Percentiles rank a stretch among this genome's conserved stretches.
These are phyloP conservation scores for Anthoceros angustus DNA, from an alignment of 225 moss, liverwort and hornwort genomes.

Conservation along the genomic window DNA sequence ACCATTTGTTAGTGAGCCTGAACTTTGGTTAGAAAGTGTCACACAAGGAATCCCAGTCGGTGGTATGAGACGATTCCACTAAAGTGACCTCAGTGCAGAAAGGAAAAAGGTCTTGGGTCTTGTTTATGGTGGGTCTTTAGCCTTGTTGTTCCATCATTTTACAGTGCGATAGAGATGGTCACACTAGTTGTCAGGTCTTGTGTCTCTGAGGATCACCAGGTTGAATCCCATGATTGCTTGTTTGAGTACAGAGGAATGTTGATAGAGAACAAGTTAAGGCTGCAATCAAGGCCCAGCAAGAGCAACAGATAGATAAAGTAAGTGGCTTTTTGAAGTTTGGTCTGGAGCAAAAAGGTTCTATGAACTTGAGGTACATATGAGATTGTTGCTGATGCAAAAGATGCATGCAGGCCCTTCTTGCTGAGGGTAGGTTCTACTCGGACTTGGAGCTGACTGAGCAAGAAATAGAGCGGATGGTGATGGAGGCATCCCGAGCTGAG, in stretches of 20 bases:
- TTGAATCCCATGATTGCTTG: conserved; percentile 6
- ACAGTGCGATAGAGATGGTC: too few species aligned
- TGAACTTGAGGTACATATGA: too few species aligned
- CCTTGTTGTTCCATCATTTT: too few species aligned
- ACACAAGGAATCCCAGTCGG: too few species aligned
- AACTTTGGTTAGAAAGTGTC: neutral
- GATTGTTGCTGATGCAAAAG: neutral
- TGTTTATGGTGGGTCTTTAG: too few species aligned
- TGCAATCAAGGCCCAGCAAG: conserved; percentile 87
- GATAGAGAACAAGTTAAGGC: conserved; percentile 97
- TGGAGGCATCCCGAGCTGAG: conserved; percentile 91
- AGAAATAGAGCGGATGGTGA: conserved; percentile 98
- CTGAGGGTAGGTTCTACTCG: conserved; percentile 87
- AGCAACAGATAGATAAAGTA: conserved; percentile 97
- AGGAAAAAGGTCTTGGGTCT: too few species aligned
- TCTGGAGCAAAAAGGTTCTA: neutral
- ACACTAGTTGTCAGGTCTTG: too few species aligned
- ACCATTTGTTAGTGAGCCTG: neutral
- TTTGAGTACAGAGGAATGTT: conserved; percentile 59
- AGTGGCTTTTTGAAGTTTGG: neutral
- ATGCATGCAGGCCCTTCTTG: conserved; percentile 55
- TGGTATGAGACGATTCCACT: too few species aligned
- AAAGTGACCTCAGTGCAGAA: too few species aligned
- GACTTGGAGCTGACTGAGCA: conserved; percentile 94
- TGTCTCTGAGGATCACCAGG: neutral